phyloP scores from a whole-genome alignment of 805 yeast species.

The Suhomyces sp. region DNA sequence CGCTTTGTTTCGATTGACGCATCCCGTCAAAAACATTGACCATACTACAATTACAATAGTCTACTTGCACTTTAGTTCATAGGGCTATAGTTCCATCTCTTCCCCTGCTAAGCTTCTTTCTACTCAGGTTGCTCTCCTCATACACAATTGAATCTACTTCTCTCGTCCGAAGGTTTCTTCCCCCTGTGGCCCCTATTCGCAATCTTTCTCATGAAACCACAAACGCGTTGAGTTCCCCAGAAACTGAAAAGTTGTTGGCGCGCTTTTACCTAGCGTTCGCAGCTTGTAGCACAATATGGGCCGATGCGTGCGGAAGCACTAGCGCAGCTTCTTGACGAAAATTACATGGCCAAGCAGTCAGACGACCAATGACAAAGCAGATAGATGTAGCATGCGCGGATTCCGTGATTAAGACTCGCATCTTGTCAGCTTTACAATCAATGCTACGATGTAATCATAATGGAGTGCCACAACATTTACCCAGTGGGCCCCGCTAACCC shows the following conservation, averaged over 20 bases:
- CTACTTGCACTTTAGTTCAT: neutral
- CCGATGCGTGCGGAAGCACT: neutral
- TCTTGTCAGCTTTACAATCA: neutral
- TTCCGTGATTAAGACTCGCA: neutral
- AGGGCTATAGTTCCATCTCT: neutral
- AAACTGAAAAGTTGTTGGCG: neutral
- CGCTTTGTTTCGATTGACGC: neutral
- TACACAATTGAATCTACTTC: neutral
- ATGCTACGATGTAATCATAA: neutral
- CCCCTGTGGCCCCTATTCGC: neutral
- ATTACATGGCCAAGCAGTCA: neutral
- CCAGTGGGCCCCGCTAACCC: neutral
- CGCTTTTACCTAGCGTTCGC: neutral
- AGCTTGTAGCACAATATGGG: neutral
- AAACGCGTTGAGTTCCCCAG: neutral
- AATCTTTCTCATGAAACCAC: neutral
- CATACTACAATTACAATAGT: neutral
- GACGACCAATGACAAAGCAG: neutral
- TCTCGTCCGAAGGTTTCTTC: neutral
- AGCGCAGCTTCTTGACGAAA: neutral
- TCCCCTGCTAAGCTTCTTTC: neutral
- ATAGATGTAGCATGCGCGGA: neutral
- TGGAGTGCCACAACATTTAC: too few species aligned
- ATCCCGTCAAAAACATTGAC: neutral
- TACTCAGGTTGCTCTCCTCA: neutral